These are phyloP conservation scores for Penicillium digitatum DNA, from an alignment of 2,329 filamentous ascomycete genomes.

Conservation along the genomic window DNA sequence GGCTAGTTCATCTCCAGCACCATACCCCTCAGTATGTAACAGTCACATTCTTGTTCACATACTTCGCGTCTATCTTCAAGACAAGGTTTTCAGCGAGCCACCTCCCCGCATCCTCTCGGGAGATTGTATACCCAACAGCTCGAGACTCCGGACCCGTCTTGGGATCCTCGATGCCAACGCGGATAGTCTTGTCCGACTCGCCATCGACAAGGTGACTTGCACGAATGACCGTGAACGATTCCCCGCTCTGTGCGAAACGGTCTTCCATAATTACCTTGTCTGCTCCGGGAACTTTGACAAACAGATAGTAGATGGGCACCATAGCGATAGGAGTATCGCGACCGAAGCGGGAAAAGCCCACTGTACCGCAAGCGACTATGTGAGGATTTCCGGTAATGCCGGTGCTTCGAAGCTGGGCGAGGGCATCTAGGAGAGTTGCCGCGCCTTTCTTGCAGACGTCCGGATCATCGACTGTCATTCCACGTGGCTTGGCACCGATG, in stretches of 20 bases:
- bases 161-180: constrained; percentile 27
- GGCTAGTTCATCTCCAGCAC: not conserved
- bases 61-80: not conserved
- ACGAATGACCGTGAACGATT: constrained; percentile 28
- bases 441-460: constrained; percentile 34
- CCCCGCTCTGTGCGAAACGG: constrained; percentile 24
- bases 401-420: constrained; percentile 12
- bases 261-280: constrained; percentile 38
- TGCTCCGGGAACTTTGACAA: constrained; percentile 33
- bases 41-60: constrained; percentile 4
- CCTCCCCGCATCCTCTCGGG: constrained; percentile 30
- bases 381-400: constrained; percentile 24
- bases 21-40: not conserved
- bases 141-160: constrained; percentile 29
- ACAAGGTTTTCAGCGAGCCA: constrained; percentile 17
- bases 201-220: constrained; percentile 36
- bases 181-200: constrained; percentile 17
- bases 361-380: constrained; percentile 34
- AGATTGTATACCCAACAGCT: constrained; percentile 34
- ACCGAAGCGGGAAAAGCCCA: constrained; percentile 29
- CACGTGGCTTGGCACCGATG: constrained; percentile 40
- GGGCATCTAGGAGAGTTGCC: constrained; percentile 24
- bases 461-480: constrained; percentile 34
- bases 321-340: constrained; percentile 34
- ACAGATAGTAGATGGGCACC: constrained; percentile 31